Percentiles rank a stretch among this genome's conserved stretches.
phyloP scores from a whole-genome alignment of 257 asterid genomes.

The Thymus quinquecostatus region DNA sequence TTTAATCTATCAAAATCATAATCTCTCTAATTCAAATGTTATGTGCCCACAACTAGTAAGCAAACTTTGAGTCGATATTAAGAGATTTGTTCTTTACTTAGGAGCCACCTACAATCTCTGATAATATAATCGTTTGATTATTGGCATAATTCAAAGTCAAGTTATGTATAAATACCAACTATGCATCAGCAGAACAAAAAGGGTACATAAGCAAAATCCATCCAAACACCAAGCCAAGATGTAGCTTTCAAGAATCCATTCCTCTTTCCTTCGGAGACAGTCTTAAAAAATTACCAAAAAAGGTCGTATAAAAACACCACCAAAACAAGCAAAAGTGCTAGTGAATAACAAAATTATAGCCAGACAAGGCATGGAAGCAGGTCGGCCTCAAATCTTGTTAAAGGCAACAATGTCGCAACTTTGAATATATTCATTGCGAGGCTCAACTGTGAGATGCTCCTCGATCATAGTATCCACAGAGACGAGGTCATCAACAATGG shows the following conservation, averaged over 20 bases:
- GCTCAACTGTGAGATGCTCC: constrained; percentile 64
- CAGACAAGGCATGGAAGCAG: constrained; percentile 21
- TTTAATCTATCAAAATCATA: too few relatives aligned
- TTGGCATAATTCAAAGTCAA: not conserved
- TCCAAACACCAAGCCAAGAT: constrained; percentile 18
- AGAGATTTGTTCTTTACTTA: not conserved
- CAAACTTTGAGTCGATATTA: not conserved
- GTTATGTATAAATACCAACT: too few relatives aligned
- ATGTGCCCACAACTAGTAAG: too few relatives aligned
- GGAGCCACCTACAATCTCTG: not conserved
- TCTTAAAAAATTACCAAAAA: not conserved
- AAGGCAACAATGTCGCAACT: constrained; percentile 78
- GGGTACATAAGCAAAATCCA: not conserved
- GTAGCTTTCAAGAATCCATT: constrained; percentile 6
- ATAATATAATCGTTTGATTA: not conserved
- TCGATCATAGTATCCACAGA: constrained; percentile 65
- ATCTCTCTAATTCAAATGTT: too few relatives aligned
- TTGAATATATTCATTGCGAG: constrained; percentile 60
- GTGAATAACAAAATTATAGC: constrained; percentile 37
- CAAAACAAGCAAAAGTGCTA: constrained; percentile 17
- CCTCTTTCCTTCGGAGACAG: constrained; percentile 10
- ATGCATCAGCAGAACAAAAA: not conserved
- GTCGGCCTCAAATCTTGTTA: constrained; percentile 63
- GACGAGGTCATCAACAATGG: constrained; percentile 69
- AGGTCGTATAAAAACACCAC: not conserved